Conservation (phyloP, 1,284 basidiomycete genomes). For the Ustilago esculenta region DNA sequence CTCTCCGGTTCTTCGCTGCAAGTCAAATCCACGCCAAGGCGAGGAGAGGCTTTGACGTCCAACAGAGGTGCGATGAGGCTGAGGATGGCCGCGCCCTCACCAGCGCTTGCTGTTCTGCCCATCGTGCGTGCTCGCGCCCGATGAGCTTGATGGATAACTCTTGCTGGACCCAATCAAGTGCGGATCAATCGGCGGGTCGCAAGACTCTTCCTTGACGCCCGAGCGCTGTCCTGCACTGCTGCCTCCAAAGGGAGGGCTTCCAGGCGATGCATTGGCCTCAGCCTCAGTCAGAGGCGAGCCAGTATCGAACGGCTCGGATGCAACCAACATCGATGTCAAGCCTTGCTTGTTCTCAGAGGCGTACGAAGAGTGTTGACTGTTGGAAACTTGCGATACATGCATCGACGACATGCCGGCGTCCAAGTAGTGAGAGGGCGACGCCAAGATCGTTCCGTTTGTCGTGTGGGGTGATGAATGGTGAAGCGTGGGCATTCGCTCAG, state of each 20-base stretch:
- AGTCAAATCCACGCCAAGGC: no score
- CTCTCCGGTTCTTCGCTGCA: no score
- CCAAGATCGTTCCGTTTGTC: neutral
- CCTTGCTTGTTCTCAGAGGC: constrained; percentile 1
- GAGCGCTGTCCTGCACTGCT: neutral
- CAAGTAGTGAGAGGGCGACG: constrained; percentile 7
- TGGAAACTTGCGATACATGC: constrained; percentile 6
- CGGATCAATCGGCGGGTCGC: constrained; percentile 4
- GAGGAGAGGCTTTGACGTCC: neutral
- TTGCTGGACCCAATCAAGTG: neutral
- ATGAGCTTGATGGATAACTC: constrained; percentile 2
- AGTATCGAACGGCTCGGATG: constrained; percentile 19
- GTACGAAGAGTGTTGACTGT: neutral
- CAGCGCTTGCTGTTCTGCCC: neutral
- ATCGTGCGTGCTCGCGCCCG: constrained; percentile 4
- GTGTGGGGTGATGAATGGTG: constrained; percentile 4
- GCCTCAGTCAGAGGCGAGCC: constrained; percentile 37
- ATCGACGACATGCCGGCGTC: constrained; percentile 16
- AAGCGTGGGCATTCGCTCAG: constrained; percentile 1
- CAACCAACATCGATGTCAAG: neutral
- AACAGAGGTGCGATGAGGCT: neutral
- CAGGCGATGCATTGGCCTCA: constrained; percentile 19
- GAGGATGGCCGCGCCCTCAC: neutral
- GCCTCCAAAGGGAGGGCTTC: constrained; percentile 2
- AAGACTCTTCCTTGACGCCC: neutral